Evolutionary conservation across 2,329 filamentous ascomycete species (phyloP), one percentile per base, ranked within the genome.

Genomic region (Xylariales sp.): DNA sequence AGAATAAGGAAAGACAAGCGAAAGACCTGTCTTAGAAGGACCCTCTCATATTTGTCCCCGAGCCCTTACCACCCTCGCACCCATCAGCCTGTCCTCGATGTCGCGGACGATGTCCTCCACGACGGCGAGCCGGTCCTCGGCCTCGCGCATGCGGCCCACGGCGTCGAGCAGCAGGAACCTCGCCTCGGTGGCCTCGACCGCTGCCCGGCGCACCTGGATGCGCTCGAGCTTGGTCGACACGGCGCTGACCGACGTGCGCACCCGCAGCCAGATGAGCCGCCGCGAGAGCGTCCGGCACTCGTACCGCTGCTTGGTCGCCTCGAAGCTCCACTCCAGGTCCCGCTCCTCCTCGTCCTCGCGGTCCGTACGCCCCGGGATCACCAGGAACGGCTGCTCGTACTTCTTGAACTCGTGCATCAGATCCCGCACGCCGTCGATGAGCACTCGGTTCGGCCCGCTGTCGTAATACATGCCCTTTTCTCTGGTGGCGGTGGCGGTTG

Each of bases 311-410:
- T 21, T n/a, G 15, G 17, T 18, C 15, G 36, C 36, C 14, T 31
- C 28, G 14, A 23, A 38, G 28, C 28, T 38, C 28, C 36, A 38
- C 29, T 38, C 36, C 10, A 38, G 21, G 12, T 32, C 36, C n/a
- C 29, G 28, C 15, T 37, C 34, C 8, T 27, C 16, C 14, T 17
- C 11, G 10, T 35, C 33, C 28, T 31, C 28, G n/a, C n/a, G n/a
- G 27, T 38, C 36, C 29, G 29, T 33, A 5, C 21, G 18, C 10
- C 29, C 29, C 4, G 36, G 28, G 13, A 31, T 33, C 8, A 38
- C 36, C 8, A 38, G 20, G 16, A 38, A 38, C 6, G 36, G 36
- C 11, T 16, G 19, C 15, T 38, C 36, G 28, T 31, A 33, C 11
- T 11, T 12, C 18, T 38, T 38, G n/a, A 38, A 32, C 17, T 31